Conservation (phyloP, 257 asterid species). For the Solanum bukasovii region DNA sequence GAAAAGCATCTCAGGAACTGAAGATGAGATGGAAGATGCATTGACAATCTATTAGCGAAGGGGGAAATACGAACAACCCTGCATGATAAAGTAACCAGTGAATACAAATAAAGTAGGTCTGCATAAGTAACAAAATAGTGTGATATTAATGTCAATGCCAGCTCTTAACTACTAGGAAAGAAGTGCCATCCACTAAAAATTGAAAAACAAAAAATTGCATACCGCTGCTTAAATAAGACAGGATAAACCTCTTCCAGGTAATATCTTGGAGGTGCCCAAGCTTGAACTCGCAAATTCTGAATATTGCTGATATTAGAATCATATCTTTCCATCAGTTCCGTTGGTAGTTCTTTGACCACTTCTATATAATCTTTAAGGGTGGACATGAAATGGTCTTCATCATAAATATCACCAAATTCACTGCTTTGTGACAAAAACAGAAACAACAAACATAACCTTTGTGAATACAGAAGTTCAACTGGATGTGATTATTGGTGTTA, state of each 20-base stretch:
- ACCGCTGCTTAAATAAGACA: constrained; percentile 58
- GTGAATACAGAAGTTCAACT: neutral
- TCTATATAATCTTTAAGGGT: constrained; percentile 43
- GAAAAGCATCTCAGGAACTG: constrained; percentile 68
- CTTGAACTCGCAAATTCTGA: constrained; percentile 48
- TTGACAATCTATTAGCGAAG: constrained; percentile 74
- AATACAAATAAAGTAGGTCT: neutral
- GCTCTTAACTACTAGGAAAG: neutral
- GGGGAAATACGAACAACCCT: constrained; percentile 78
- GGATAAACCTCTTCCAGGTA: constrained; percentile 70
- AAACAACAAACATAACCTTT: neutral
- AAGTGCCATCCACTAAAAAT: neutral
- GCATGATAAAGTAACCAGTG: constrained; percentile 9
- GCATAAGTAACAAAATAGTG: neutral
- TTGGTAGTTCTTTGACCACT: constrained; percentile 61
- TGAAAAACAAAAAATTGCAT: neutral
- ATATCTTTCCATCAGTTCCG: constrained; percentile 53
- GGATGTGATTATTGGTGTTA: neutral
- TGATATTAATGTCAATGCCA: neutral
- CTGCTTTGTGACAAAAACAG: constrained; percentile 28
- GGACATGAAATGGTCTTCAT: constrained; percentile 63
- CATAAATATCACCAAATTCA: constrained; percentile 70
- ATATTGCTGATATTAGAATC: constrained; percentile 54
- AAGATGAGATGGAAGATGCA: constrained; percentile 58
- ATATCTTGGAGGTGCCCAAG: constrained; percentile 72